A percentile compares a stretch with the other conserved stretches of the same genome.
These are phyloP conservation scores for Gossypium australe DNA, from an alignment of 345 rosid species.

Conservation along the genomic window DNA sequence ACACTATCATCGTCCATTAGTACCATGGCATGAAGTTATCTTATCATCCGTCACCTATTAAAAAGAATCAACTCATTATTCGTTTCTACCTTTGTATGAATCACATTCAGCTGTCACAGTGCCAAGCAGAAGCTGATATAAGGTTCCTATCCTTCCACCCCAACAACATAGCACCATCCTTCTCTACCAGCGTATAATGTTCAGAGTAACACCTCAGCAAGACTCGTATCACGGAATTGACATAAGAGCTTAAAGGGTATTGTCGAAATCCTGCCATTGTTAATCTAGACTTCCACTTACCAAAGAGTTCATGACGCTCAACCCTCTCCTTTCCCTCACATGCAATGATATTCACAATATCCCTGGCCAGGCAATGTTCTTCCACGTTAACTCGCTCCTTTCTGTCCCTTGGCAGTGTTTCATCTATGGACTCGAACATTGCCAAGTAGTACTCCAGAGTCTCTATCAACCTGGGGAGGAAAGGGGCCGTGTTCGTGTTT, in stretches of 20 bases:
- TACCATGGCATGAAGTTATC: not conserved
- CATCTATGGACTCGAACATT: conserved; percentile 66
- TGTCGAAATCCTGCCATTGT: conserved; percentile 67
- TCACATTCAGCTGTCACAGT: conserved; percentile 18
- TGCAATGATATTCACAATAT: conserved; percentile 58
- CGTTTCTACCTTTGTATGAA: not conserved
- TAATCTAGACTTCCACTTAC: conserved; percentile 73
- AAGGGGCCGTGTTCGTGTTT: conserved; percentile 68
- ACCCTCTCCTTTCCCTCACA: conserved; percentile 70
- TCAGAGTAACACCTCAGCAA: conserved; percentile 47
- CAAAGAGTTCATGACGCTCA: conserved; percentile 62
- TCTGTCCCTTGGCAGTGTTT: conserved; percentile 38
- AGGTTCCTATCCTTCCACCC: conserved; percentile 65
- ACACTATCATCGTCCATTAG: not conserved
- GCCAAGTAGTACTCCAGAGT: conserved; percentile 59
- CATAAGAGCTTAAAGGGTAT: conserved; percentile 46
- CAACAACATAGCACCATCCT: conserved; percentile 58
- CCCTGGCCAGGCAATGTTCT: conserved; percentile 67
- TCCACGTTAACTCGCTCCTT: conserved; percentile 49
- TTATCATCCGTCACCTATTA: not conserved
- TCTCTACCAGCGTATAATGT: conserved; percentile 48
- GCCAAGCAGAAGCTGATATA: conserved; percentile 73
- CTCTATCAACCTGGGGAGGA: conserved; percentile 54
- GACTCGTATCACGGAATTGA: conserved; percentile 48
- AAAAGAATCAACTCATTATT: conserved; percentile 2